Evolutionary conservation across 2,329 filamentous ascomycete genomes (phyloP), one percentile per base, ranked within the genome.

Genomic region (Aschersonia sp.): DNA sequence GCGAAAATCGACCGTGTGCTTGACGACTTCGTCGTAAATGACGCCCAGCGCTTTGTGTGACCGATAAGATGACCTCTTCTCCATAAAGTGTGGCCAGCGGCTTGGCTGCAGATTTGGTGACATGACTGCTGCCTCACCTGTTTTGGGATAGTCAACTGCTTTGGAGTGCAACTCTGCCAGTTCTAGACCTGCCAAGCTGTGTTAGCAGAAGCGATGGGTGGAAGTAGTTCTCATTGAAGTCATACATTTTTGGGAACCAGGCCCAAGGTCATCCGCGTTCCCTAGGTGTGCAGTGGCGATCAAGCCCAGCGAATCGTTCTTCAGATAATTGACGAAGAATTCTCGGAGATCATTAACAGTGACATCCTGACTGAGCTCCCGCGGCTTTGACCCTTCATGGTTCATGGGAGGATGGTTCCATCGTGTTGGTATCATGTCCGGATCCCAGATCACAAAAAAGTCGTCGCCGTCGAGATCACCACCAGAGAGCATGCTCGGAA

Each of bases 391-490:
- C 0, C 79, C 69, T 0, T 72, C 70, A 58, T 89, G 92, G 52
- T 84, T 74, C 87, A 97, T 95, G 0, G 92, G 82, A 0, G 74
- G 67, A 35, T 77, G 70, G 54, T 92, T 86, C 78, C 85, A 86
- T 46, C 76, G 66, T 1, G 64, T 54, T 0, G 87, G 87, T 30
- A 94, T 70, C 5, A 98, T 68, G 10, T 77, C 74, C 29, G 72
- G 61, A 54, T 98, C 89, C 91, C 92, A 98, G 44, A 96, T 84
- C 4, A 97, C 80, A 48, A 97, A 82, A 60, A 89, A 98, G 59
- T 98, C 92, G 57, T 98, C 92, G 0, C 92, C 92, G 59, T 98
- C 92, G 0, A 98, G 74, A 59, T 98, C 92, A 0, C 92, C 92
- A 2, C 92, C 92, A 4, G 92, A 95, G 53, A 92, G 89, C 91